Evolutionary conservation across 345 rosid genomes (phyloP).

Genomic region (Eucalyptus brandiana): DNA sequence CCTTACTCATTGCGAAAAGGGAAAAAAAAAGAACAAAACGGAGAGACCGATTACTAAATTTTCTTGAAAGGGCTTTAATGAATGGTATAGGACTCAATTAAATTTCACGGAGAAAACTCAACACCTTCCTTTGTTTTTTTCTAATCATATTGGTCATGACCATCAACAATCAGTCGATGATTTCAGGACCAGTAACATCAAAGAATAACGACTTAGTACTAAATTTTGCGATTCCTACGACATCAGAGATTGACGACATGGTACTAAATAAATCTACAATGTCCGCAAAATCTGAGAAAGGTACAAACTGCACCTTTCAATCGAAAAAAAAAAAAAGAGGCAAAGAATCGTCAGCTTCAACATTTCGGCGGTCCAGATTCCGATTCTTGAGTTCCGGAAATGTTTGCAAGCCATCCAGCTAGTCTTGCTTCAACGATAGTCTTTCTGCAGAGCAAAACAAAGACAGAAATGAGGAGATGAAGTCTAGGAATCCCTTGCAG

Average conservation of each 20-base stretch:
- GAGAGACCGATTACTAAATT: background rate
- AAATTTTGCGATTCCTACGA: background rate
- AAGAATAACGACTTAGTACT: background rate
- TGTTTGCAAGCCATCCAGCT: background rate
- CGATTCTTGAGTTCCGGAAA: background rate
- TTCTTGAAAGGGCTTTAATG: background rate
- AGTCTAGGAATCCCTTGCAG: background rate
- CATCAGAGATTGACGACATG: background rate
- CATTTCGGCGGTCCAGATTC: background rate
- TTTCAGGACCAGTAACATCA: background rate
- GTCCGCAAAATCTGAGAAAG: background rate
- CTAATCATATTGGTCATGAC: background rate
- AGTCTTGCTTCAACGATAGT: conserved; percentile 29
- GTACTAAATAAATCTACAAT: background rate
- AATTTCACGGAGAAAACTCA: background rate
- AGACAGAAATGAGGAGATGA: background rate
- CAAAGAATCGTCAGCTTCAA: background rate
- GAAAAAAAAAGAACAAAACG: background rate
- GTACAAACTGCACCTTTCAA: background rate
- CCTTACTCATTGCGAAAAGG: background rate
- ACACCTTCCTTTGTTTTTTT: background rate
- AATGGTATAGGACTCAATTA: background rate
- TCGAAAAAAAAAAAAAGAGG: background rate
- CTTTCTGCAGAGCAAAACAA: conserved; percentile 19
- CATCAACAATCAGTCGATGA: background rate